Conservation (phyloP, 805 yeast genomes). For the Candida stauntonica region DNA sequence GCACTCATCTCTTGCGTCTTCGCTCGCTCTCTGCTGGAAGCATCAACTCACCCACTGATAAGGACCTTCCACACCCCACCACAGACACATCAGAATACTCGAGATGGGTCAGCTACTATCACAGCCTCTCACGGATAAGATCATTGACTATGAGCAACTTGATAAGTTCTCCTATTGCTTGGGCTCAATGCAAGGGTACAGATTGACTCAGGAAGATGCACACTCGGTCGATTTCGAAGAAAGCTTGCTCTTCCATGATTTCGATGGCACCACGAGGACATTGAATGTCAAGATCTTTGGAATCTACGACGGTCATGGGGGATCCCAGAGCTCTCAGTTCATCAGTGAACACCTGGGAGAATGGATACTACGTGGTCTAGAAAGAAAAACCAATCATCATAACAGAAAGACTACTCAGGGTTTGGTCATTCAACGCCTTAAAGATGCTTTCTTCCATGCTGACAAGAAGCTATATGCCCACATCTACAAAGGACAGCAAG, state of each 20-base stretch:
- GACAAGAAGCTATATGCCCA: conserved; percentile 41
- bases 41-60: too few species aligned
- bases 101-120: conserved; percentile 71
- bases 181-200: conserved; percentile 77
- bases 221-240: conserved; percentile 47
- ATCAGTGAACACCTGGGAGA: conserved; percentile 36
- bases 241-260: conserved; percentile 29
- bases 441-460: conserved; percentile 40
- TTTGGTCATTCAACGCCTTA: conserved; percentile 33
- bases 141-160: conserved; percentile 39
- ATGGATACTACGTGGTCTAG: conserved; percentile 10
- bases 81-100: background rate
- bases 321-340: conserved; percentile 53
- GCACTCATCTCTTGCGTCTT: too few species aligned
- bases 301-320: conserved; percentile 84
- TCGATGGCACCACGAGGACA: conserved; percentile 18
- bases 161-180: conserved; percentile 47
- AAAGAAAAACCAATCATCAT: conserved; percentile 3
- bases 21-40: too few species aligned
- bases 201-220: conserved; percentile 74
- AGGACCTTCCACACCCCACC: background rate
- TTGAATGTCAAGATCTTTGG: conserved; percentile 47
- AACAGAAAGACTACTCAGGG: conserved; percentile 30
- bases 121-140: conserved; percentile 48
- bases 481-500: conserved; percentile 9